Conservation (phyloP, 805 yeast genomes). For the Lipomyces lipofer region DNA sequence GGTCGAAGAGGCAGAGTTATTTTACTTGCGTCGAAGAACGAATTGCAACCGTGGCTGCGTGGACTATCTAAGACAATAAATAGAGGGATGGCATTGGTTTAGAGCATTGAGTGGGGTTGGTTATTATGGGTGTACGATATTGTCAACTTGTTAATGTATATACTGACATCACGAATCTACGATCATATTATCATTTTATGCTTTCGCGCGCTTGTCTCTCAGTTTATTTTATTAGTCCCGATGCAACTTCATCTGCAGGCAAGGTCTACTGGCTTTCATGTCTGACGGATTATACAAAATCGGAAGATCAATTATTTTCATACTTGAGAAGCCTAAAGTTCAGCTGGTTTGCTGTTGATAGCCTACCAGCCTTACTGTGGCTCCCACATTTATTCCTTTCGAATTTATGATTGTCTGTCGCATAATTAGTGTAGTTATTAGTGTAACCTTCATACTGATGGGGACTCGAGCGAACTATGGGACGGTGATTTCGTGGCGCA, state of each 20-base stretch:
- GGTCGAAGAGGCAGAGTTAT: constrained; percentile 86
- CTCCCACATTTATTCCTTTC: constrained; percentile 1
- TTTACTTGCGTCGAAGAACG: constrained; percentile 63
- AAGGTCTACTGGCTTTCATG: background rate
- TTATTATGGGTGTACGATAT: background rate
- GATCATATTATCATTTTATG: too few relatives aligned
- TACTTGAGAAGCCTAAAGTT: constrained; percentile 13
- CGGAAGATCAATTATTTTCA: constrained; percentile 16
- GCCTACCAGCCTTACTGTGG: constrained; percentile 14
- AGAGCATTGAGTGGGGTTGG: constrained; percentile 5
- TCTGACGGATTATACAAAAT: constrained; percentile 27
- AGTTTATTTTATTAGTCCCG: constrained; percentile 2
- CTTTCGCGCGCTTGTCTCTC: background rate
- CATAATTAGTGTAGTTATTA: too few relatives aligned
- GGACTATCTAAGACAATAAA: constrained; percentile 73
- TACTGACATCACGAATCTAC: background rate
- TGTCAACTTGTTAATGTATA: background rate
- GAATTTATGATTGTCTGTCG: background rate
- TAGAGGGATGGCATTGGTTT: constrained; percentile 46
- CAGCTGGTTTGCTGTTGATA: constrained; percentile 16
- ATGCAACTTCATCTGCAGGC: constrained; percentile 26
- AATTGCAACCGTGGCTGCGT: constrained; percentile 31
- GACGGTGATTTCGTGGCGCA: too few relatives aligned
- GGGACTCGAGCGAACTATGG: too few relatives aligned
- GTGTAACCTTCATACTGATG: too few relatives aligned